Base-by-base conservation (phyloP, 2,329 filamentous ascomycete genomes). In the Phaeophleospora eucalypticola region DNA sequence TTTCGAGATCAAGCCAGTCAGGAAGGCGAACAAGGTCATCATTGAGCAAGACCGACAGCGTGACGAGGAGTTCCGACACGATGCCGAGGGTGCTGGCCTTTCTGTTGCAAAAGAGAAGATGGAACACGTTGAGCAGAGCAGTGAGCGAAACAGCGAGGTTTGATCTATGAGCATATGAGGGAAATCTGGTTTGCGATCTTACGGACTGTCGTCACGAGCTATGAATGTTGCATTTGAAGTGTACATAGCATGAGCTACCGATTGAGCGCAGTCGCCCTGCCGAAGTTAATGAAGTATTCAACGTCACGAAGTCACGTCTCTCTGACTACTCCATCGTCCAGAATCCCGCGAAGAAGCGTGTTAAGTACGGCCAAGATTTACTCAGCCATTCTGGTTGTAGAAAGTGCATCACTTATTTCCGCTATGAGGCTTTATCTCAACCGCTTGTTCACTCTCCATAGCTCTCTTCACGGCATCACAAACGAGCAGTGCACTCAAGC, bases 391-490 rank as follows among this genome's bases (percentile, higher is more conserved):
- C n/a, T n/a, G n/a, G n/a, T n/a, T n/a, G n/a, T n/a, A n/a, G n/a
- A n/a, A n/a, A n/a, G n/a, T n/a, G n/a, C n/a, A n/a, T n/a, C n/a
- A n/a, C n/a, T n/a, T n/a, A n/a, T n/a, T n/a, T n/a, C n/a, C n/a
- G n/a, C n/a, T n/a, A n/a, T n/a, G n/a, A n/a, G n/a, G n/a, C n/a
- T n/a, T n/a, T n/a, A n/a, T n/a, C n/a, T n/a, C n/a, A n/a, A n/a
- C n/a, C n/a, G n/a, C n/a, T n/a, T n/a, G n/a, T 2, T 66, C 67
- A 7, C 57, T 64, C 20, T 60, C 61, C 47, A 80, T 65, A 0
- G 74, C 71, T 47, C 61, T 65, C 51, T 68, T 71, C 29, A 80
- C 68, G 12, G 76, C 76, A 33, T 78, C 70, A 55, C 75, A 78
- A 39, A 80, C 76, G 19, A 71, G 55, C 54, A 81, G 60, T 1